These are phyloP conservation scores for Botrytis galanthina DNA, from an alignment of 2,329 filamentous ascomycete genomes.

Conservation along the genomic window DNA sequence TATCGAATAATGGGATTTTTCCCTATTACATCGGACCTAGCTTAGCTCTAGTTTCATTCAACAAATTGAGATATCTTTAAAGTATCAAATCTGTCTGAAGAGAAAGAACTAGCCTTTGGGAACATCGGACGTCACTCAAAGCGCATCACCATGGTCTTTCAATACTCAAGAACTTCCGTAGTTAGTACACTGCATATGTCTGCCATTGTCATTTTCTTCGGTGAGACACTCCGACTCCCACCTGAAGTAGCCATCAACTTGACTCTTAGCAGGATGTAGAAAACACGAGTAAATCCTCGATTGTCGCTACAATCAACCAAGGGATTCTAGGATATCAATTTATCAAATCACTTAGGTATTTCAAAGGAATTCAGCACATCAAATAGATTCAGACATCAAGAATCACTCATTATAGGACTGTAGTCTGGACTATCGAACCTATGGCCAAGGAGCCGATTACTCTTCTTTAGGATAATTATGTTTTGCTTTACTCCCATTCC, in stretches of 20 bases:
- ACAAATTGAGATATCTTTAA: neutral
- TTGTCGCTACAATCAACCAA: neutral
- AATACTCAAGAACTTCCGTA: accelerated
- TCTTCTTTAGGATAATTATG: too few relatives aligned
- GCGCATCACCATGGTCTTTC: neutral
- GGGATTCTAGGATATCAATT: neutral
- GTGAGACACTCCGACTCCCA: neutral
- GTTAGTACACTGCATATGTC: neutral
- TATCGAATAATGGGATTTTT: accelerated
- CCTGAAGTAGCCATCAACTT: neutral
- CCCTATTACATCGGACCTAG: neutral
- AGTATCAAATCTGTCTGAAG: neutral
- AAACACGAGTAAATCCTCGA: neutral
- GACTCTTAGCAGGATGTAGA: neutral
- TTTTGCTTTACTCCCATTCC: neutral
- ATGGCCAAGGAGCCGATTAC: neutral
- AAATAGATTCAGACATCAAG: neutral
- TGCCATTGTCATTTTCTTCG: neutral
- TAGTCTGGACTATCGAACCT: neutral
- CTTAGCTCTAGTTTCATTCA: neutral
- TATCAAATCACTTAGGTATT: neutral
- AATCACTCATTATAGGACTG: neutral
- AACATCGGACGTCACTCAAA: neutral
- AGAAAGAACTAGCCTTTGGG: accelerated
- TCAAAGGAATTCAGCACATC: neutral